Base-by-base conservation (phyloP, 805 yeast genomes). In the Lipomyces spencermartinsiae region DNA sequence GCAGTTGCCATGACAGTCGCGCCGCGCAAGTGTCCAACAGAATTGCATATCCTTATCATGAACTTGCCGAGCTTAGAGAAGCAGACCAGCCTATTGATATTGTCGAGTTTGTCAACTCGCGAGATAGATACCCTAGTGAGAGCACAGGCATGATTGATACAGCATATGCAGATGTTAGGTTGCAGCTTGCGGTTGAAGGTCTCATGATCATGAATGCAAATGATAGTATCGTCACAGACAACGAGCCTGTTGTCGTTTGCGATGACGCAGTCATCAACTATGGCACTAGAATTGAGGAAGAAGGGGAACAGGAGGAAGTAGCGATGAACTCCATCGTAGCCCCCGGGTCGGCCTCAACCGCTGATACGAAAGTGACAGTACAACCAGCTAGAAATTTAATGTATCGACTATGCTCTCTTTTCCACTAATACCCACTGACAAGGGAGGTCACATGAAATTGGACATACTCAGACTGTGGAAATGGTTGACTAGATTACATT, bases 91-190 rank as follows among this genome's bases (percentile, higher is more conserved):
- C 10, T 43, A 16, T 43, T 8, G 49, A 43, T 43, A 43, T 43
- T n/a, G 49, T 43, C 22, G 49, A 43, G 49, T 43, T 43, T 43
- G 49, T 43, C 49, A 43, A 43, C 49, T 43, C 49, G 8, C 10
- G 49, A 43, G n/a, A 43, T 8, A 43, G 49, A n/a, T 43, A 43
- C n/a, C n/a, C 22, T 43, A 19, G n/a, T n/a, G 49, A 43, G 8
- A 43, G 3, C 49, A 5, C 25, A 9, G 16, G 49, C 49, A 43
- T 43, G 49, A n/a, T 43, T 14, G 49, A 43, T 43, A 16, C 7
- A 19, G 49, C 49, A 2, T 43, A 43, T 43, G 22, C 49, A 43
- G 49, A 43, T 9, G 9, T 43, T 9, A n/a, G 49, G 49, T 4
- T 43, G 49, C 19, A 43, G n/a, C 49, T 43, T n/a, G 49, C 49